phyloP scores from a whole-genome alignment of 1,139 yeast genomes.

The Scheffersomyces stambukii region DNA sequence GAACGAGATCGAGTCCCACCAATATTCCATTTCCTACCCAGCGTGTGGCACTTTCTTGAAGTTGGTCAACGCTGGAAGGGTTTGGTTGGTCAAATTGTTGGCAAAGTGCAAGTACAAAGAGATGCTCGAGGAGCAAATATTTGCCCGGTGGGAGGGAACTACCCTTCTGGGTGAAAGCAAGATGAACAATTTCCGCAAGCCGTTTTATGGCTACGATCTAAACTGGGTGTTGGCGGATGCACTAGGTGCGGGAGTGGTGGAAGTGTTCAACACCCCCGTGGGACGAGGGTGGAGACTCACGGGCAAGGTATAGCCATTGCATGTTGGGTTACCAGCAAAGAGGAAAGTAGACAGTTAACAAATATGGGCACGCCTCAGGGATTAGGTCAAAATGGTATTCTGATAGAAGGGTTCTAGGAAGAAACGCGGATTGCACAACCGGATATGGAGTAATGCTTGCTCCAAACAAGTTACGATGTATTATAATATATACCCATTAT shows the following conservation, averaged over 20 bases:
- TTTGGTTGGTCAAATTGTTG: constrained; percentile 47
- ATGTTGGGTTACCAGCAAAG: too few species aligned
- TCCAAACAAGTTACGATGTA: constrained; percentile 1
- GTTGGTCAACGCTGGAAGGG: constrained; percentile 42
- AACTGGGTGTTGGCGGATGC: constrained; percentile 64
- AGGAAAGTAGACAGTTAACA: too few species aligned
- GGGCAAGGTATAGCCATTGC: constrained; percentile 32
- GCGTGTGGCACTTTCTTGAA: constrained; percentile 55
- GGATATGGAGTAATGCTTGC: too few species aligned
- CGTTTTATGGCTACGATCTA: constrained; percentile 56
- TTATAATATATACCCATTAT: constrained; percentile 1
- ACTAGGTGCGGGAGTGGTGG: constrained; percentile 65
- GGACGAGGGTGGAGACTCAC: constrained; percentile 70
- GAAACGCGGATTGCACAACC: too few species aligned
- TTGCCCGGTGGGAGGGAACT: constrained; percentile 47
- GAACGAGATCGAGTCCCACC: constrained; percentile 41
- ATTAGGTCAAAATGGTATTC: too few species aligned
- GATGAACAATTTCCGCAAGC: constrained; percentile 47
- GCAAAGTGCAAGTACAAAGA: constrained; percentile 48
- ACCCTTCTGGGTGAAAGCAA: constrained; percentile 23
- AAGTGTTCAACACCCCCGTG: constrained; percentile 64
- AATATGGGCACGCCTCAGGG: too few species aligned
- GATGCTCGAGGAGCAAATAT: constrained; percentile 45
- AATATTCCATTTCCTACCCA: constrained; percentile 55
- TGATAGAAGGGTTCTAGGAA: too few species aligned